Evolutionary conservation across 1,284 basidiomycete genomes (phyloP), one percentile per base, ranked within the genome.

Genomic region (Paramarasmius palmivorus): DNA sequence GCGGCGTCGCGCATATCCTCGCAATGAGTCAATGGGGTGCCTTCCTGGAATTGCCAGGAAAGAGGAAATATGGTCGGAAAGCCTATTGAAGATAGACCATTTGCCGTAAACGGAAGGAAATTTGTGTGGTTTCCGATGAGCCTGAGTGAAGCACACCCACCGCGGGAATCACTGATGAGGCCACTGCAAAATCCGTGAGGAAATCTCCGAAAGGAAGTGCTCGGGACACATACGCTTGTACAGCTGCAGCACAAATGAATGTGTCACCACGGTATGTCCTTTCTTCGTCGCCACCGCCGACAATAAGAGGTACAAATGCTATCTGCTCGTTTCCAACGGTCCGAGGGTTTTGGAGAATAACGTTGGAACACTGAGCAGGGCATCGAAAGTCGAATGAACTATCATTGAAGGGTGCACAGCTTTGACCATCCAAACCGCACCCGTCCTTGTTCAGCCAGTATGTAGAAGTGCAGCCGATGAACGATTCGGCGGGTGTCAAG

Each of bases 191-290:
- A 47, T 53, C 49, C 34, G 52, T 46, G 50, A 52, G 61, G 44
- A 45, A 14, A 53, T n/a, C n/a, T n/a, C n/a, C n/a, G 47, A 34
- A 19, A 34, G 46, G 44, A 17, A 34, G 47, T n/a, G 49, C 51
- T 44, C 40, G 54, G 9, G 46, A 10, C 2, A 77, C 84, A 70
- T 63, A 91, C 88, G 84, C 81, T 74, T 92, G 91, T 34, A 88
- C 78, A n/a, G 92, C 92, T 39, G 92, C 85, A 35, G 91, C 83
- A 66, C 93, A 95, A 34, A 95, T 81, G 66, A 94, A 95, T 49
- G 79, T 86, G 66, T 95, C 93, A 1, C 84, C 91, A 61, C 93
- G 78, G 63, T 94, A 95, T 2, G 90, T 92, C 25, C 67, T 63
- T 46, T 84, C 74, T 3, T 57, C 60, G 66, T 91, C 88, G 3